Percentiles rank a stretch among this genome's conserved stretches.
These are phyloP conservation scores for Camelina neglecta DNA, from an alignment of 345 rosid genomes.

Conservation along the genomic window DNA sequence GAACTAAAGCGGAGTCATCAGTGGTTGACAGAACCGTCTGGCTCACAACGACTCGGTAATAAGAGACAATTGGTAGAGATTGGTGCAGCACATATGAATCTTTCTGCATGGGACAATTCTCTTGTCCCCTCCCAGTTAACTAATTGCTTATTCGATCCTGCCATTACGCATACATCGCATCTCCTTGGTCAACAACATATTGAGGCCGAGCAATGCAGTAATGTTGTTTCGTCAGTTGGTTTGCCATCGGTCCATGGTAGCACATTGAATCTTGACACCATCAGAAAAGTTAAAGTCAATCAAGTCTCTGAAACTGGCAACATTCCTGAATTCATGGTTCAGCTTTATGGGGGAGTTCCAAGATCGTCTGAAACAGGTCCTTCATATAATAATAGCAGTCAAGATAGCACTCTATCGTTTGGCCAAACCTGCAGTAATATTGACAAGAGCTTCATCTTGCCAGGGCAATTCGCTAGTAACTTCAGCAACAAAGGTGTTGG, in stretches of 20 bases:
- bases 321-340: conserved; percentile 46
- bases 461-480: conserved; percentile 37
- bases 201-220: conserved; percentile 41
- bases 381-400: conserved; percentile 21
- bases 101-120: conserved; percentile 58
- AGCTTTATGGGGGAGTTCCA: conserved; percentile 22
- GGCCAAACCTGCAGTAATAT: conserved; percentile 19
- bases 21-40: conserved; percentile 63
- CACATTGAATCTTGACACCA: conserved; percentile 57
- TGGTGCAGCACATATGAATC: conserved; percentile 47
- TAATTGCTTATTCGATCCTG: conserved; percentile 61
- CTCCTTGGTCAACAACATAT: conserved; percentile 37
- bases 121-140: conserved; percentile 57
- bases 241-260: conserved; percentile 53
- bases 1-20: conserved; percentile 64
- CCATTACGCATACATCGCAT: conserved; percentile 49
- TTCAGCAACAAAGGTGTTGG: conserved; percentile 47
- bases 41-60: conserved; percentile 59
- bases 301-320: conserved; percentile 53
- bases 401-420: conserved; percentile 14
- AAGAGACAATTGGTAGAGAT: conserved; percentile 67
- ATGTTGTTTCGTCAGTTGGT: conserved; percentile 51
- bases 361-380: conserved; percentile 20
- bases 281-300: conserved; percentile 60
- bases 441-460: conserved; percentile 26